Percentiles rank a stretch among this genome's conserved stretches.
Conservation (phyloP, 139 green algal species). For the Diplosphaera chodatii region DNA sequence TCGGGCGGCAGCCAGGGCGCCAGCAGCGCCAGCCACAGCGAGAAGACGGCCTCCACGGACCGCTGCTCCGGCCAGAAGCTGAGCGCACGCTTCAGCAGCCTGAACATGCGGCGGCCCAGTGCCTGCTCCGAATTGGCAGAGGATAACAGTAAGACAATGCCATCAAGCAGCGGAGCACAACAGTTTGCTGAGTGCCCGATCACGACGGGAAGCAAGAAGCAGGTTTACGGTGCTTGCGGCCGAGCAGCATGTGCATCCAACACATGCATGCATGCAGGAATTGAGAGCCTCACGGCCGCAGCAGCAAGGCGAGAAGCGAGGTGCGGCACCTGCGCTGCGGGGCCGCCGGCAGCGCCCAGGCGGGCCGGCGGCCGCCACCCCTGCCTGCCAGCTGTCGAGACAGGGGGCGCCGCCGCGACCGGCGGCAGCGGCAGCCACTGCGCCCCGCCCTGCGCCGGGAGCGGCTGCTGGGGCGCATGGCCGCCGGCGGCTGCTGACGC, state of each 20-base stretch:
- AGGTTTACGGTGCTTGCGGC: too few relatives aligned
- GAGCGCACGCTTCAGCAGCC: slow-evolving; percentile 54
- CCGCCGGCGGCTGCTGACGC: not conserved
- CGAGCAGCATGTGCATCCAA: too few relatives aligned
- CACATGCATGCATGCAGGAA: too few relatives aligned
- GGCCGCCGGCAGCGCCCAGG: slow-evolving; percentile 16
- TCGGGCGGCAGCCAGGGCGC: slow-evolving; percentile 45
- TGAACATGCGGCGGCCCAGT: slow-evolving; percentile 55
- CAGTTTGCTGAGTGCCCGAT: too few relatives aligned
- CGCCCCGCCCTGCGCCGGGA: slow-evolving; percentile 32
- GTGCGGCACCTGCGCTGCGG: slow-evolving; percentile 10
- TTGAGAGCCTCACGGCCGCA: too few relatives aligned
- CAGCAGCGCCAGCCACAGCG: slow-evolving; percentile 50
- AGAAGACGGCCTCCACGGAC: slow-evolving; percentile 44
- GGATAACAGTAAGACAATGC: too few relatives aligned
- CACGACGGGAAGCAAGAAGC: too few relatives aligned
- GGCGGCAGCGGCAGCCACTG: slow-evolving; percentile 47
- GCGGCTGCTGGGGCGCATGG: not conserved
- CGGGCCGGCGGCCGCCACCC: slow-evolving; percentile 1
- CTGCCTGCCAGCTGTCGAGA: not conserved
- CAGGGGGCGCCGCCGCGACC: not conserved
- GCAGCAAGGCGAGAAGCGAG: too few relatives aligned
- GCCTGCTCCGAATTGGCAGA: slow-evolving; percentile 34
- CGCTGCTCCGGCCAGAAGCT: slow-evolving; percentile 51
- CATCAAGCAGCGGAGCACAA: too few relatives aligned